phyloP scores from a whole-genome alignment of 345 rosid species.

The Syzygium aromaticum region DNA sequence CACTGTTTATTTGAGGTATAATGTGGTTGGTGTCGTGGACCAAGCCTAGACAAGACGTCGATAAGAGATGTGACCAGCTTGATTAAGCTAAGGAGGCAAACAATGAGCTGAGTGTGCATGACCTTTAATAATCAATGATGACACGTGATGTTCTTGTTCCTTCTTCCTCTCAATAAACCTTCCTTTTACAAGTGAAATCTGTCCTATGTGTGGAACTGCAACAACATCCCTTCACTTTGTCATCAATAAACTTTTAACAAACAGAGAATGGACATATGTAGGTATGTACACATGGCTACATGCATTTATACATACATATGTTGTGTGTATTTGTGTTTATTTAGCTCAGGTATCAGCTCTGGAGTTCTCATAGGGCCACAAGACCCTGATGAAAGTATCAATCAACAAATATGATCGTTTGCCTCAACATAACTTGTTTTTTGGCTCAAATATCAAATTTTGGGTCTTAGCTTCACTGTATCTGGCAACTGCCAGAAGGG shows the following conservation, averaged over 20 bases:
- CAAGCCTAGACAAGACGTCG: neutral
- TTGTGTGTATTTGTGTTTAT: neutral
- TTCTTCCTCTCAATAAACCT: neutral
- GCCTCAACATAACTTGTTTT: neutral
- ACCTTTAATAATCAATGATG: neutral
- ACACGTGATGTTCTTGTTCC: neutral
- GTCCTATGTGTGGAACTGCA: neutral
- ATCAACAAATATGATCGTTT: neutral
- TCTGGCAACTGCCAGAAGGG: neutral
- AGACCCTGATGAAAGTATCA: neutral
- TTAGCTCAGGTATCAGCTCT: neutral
- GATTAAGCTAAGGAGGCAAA: neutral
- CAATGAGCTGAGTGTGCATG: neutral
- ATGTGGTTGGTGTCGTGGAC: neutral
- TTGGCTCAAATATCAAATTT: neutral
- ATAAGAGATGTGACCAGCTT: neutral
- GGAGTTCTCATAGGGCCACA: neutral
- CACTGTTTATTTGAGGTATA: neutral
- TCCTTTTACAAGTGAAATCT: neutral
- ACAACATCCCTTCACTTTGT: neutral
- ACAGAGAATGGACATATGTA: neutral
- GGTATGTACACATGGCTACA: neutral
- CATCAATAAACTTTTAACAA: neutral
- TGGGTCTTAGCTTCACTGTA: neutral
- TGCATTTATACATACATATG: neutral